Evolutionary conservation across 164 flowering plant genomes (phyloP).

Genomic region (Tetrastigma voinierianum): DNA sequence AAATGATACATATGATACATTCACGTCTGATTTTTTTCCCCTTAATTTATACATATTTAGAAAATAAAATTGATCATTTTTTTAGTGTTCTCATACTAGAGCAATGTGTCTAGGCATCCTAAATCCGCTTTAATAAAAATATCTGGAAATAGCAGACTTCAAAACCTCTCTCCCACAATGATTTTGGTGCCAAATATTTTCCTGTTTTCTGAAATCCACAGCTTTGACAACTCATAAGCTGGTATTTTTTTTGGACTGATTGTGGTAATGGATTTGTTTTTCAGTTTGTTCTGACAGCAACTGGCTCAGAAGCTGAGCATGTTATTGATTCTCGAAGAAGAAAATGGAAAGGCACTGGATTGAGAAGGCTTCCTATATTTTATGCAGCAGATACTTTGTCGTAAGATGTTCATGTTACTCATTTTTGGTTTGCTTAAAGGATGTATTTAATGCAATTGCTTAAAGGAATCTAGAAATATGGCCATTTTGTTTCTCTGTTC

Average conservation of each 20-base stretch:
- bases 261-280: slow-evolving; percentile 10
- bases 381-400: slow-evolving; percentile 65
- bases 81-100: too few relatives aligned
- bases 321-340: slow-evolving; percentile 49
- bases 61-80: too few relatives aligned
- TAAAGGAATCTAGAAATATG: not conserved
- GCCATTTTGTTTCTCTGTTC: too few relatives aligned
- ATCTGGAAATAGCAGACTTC: too few relatives aligned
- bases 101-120: too few relatives aligned
- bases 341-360: slow-evolving; percentile 50
- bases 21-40: too few relatives aligned
- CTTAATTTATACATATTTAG: too few relatives aligned
- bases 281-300: slow-evolving; percentile 91
- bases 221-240: not conserved
- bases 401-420: slow-evolving; percentile 43
- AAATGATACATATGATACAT: too few relatives aligned
- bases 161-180: too few relatives aligned
- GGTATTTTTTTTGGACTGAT: not conserved
- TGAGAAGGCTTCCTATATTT: slow-evolving; percentile 83
- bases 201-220: not conserved
- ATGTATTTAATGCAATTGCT: not conserved
- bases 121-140: too few relatives aligned
- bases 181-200: not conserved
- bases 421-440: not conserved
- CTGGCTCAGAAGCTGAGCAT: slow-evolving; percentile 65